Evolutionary conservation across 2,329 filamentous ascomycete genomes (phyloP).

Genomic region (Scortechinia acanthostroma): DNA sequence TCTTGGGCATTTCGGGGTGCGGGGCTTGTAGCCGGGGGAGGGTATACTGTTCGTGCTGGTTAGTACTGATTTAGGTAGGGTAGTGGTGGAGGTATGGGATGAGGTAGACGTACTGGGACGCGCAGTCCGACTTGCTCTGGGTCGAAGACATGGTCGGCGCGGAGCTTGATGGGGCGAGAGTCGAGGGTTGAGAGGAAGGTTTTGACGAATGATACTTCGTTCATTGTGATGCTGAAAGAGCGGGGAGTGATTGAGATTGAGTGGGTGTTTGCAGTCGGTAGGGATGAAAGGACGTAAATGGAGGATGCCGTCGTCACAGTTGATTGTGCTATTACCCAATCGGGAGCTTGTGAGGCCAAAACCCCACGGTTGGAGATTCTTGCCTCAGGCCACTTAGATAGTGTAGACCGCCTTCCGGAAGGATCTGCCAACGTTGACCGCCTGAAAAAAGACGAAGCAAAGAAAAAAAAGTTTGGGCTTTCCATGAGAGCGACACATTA

Average conservation of each 20-base stretch:
- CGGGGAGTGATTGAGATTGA: no score
- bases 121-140: conserved; percentile 34
- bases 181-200: conserved; percentile 76
- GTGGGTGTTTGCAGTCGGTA: no score
- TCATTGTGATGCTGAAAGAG: no score
- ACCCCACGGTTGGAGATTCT: no score
- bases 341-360: no score
- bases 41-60: conserved; percentile 6
- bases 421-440: not conserved
- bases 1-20: conserved; percentile 60
- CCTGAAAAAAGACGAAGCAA: not conserved
- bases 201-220: conserved; percentile 80
- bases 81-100: conserved; percentile 7
- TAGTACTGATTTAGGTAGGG: not conserved
- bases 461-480: not conserved
- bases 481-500: no score
- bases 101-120: not conserved
- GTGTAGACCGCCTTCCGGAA: not conserved
- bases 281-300: conserved; percentile 1
- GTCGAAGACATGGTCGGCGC: conserved; percentile 86
- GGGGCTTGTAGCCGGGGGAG: conserved; percentile 32
- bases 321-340: no score
- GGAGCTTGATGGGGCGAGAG: conserved; percentile 71
- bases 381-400: not conserved
- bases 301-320: no score